Evolutionary conservation across 768 basidiomycete species (phyloP).

Genomic region (Pulveroboletus frians): DNA sequence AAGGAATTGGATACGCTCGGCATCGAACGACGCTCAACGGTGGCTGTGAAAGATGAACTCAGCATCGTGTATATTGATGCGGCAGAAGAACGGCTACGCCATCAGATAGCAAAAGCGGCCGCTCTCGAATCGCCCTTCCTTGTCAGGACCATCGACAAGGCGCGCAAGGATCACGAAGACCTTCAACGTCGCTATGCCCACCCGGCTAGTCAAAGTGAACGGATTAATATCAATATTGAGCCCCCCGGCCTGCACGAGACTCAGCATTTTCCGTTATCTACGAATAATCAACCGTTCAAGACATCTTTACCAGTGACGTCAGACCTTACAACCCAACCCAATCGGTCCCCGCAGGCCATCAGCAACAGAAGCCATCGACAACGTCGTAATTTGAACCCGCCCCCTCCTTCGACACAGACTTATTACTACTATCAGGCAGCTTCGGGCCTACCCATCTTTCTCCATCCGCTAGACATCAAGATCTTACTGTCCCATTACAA

Average conservation of each 20-base stretch:
- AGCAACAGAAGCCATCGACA: constrained; percentile 47
- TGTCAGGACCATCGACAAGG: constrained; percentile 57
- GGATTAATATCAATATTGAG: constrained; percentile 13
- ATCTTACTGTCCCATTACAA: constrained; percentile 83
- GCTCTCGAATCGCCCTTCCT: constrained; percentile 71
- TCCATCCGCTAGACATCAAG: constrained; percentile 94
- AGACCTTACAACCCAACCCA: constrained; percentile 3
- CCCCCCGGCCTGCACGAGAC: constrained; percentile 32
- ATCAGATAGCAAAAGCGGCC: constrained; percentile 73
- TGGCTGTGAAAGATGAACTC: constrained; percentile 68
- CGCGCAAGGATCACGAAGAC: constrained; percentile 51
- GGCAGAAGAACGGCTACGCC: constrained; percentile 69
- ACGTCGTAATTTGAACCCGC: constrained; percentile 78
- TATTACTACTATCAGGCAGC: constrained; percentile 97
- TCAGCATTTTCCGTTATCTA: constrained; percentile 25
- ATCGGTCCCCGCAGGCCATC: constrained; percentile 5
- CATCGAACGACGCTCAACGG: constrained; percentile 60
- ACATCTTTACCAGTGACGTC: constrained; percentile 2
- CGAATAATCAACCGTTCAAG: constrained; percentile 6
- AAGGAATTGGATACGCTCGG: constrained; percentile 69
- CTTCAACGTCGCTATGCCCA: constrained; percentile 39
- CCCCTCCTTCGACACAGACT: constrained; percentile 80
- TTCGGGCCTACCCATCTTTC: constrained; percentile 84
- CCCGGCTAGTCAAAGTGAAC: constrained; percentile 17
- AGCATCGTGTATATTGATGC: constrained; percentile 75